A percentile compares a stretch with the other conserved stretches of the same genome.
phyloP scores from a whole-genome alignment of 2,329 filamentous ascomycete species.

The Cladosporium sp. region DNA sequence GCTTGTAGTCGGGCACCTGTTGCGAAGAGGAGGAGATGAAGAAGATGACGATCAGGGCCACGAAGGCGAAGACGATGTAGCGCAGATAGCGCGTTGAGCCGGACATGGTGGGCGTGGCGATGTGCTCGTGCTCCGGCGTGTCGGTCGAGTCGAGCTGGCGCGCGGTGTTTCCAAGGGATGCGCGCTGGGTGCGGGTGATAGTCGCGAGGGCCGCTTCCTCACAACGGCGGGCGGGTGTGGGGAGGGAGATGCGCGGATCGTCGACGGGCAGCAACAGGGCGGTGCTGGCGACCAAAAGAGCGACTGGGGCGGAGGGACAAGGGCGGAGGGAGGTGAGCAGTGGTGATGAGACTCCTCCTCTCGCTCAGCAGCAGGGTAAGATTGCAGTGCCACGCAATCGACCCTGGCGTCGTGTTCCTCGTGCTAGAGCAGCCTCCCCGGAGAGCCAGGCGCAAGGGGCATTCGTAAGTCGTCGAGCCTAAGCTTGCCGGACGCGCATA shows the following conservation, averaged over 20 bases:
- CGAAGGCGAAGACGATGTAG: constrained; percentile 73
- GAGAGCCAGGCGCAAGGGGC: not conserved
- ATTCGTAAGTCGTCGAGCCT: not conserved
- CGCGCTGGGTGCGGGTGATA: not conserved
- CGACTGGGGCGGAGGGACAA: not conserved
- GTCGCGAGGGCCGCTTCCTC: constrained; percentile 2
- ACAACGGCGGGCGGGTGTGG: not conserved
- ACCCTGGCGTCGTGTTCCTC: not conserved
- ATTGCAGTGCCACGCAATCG: not conserved
- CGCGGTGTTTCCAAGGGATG: constrained; percentile 6
- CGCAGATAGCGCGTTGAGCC: constrained; percentile 68
- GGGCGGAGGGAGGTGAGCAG: not conserved
- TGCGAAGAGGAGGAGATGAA: constrained; percentile 67
- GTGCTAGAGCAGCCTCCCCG: not conserved
- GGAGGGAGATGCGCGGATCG: not conserved
- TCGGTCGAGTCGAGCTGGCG: not conserved
- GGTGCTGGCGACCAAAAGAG: not conserved
- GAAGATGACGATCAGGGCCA: constrained; percentile 77
- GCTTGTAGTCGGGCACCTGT: constrained; percentile 25
- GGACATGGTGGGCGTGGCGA: constrained; percentile 49
- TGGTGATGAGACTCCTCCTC: too few relatives aligned
- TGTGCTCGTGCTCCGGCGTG: not conserved
- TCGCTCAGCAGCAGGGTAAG: too few relatives aligned
- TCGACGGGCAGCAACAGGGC: not conserved
- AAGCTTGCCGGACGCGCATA: too few relatives aligned